Evolutionary conservation across 768 basidiomycete species (phyloP).

Genomic region (Chalciporus chontae): DNA sequence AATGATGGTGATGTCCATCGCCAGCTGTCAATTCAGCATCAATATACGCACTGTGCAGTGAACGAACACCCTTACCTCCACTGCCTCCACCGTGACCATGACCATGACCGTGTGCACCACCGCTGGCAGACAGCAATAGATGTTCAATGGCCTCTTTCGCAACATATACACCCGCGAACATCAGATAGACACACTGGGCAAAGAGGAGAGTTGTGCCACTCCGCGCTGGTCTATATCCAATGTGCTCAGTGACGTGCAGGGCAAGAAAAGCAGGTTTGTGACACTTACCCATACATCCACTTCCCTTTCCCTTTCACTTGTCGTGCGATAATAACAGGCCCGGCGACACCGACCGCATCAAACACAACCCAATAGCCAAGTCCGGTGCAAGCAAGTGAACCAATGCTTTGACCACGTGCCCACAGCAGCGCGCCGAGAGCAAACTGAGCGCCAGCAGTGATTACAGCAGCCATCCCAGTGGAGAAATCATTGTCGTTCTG

Average conservation of each 20-base stretch:
- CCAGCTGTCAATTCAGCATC: conserved; percentile 15
- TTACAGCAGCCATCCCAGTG: conserved; percentile 19
- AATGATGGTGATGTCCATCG: conserved; percentile 61
- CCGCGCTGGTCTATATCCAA: conserved; percentile 51
- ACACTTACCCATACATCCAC: conserved; percentile 61
- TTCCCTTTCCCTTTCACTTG: conserved; percentile 33
- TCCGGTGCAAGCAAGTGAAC: conserved; percentile 84
- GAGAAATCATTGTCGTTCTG: conserved; percentile 16
- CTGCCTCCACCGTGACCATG: conserved; percentile 54
- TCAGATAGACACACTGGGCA: conserved; percentile 87
- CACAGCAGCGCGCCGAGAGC: conserved; percentile 73
- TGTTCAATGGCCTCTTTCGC: conserved; percentile 98
- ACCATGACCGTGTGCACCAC: conserved; percentile 59
- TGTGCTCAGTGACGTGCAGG: not conserved
- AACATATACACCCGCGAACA: conserved; percentile 93
- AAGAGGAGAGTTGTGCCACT: conserved; percentile 74
- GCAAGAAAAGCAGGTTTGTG: conserved; percentile 17
- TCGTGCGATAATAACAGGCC: conserved; percentile 32
- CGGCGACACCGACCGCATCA: conserved; percentile 79
- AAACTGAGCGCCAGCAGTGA: conserved; percentile 45
- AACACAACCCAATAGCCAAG: conserved; percentile 97
- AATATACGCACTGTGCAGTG: too few species aligned
- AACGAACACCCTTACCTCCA: not conserved
- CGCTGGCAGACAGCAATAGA: conserved; percentile 76
- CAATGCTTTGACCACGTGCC: conserved; percentile 85